Evolutionary conservation across 1,139 yeast species (phyloP).

Genomic region (Candida neerlandica): DNA sequence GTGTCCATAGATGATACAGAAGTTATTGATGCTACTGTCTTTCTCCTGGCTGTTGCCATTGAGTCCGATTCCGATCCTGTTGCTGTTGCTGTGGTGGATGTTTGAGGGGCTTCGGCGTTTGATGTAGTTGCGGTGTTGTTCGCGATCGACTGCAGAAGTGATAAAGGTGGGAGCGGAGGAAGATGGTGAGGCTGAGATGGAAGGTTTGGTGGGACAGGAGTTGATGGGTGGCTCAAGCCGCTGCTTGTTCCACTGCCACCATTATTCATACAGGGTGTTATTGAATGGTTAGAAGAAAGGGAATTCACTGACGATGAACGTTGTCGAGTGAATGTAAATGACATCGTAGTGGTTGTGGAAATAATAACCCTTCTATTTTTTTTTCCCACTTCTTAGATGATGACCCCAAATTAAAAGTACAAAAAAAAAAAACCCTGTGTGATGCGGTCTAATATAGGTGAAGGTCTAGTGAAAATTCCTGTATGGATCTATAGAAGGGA

Average conservation of each 20-base stretch:
- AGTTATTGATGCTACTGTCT: conserved; percentile 2
- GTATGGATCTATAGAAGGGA: too few species aligned
- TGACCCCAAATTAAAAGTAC: not conserved
- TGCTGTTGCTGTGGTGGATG: not conserved
- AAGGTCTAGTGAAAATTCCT: too few species aligned
- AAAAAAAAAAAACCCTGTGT: not conserved
- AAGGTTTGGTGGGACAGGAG: conserved; percentile 10
- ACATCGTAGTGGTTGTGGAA: conserved; percentile 7
- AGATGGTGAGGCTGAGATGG: conserved; percentile 9
- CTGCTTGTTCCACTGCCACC: conserved; percentile 1
- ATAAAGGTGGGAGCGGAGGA: conserved; percentile 6
- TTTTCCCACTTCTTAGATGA: not conserved
- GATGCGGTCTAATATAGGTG: not conserved
- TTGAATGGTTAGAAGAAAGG: conserved; percentile 29
- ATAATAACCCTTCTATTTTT: not conserved
- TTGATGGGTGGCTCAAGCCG: conserved; percentile 4
- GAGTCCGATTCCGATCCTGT: not conserved
- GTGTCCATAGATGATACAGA: not conserved
- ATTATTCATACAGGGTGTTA: conserved; percentile 7
- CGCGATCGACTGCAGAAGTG: conserved; percentile 1
- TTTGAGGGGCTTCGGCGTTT: not conserved
- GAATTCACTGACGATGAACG: conserved; percentile 43
- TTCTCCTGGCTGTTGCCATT: conserved; percentile 5
- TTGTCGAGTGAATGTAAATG: conserved; percentile 18
- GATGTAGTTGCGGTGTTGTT: not conserved